These are phyloP conservation scores for Herpotrichia juniperi DNA, from an alignment of 2,329 filamentous ascomycete genomes.

Conservation along the genomic window DNA sequence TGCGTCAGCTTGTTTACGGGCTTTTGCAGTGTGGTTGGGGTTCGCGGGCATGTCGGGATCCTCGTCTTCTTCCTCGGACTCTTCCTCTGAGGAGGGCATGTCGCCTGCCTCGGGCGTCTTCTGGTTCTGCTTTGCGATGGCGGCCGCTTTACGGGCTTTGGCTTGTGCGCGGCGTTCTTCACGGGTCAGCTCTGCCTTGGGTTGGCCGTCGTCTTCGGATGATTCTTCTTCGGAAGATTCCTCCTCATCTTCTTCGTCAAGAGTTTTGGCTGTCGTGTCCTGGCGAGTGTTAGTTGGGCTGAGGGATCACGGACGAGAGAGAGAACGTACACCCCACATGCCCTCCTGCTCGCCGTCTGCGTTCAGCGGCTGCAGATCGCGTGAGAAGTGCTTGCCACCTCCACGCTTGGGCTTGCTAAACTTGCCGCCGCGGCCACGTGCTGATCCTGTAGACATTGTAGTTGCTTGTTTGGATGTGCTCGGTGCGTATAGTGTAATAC, in stretches of 20 bases:
- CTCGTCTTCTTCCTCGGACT: constrained; percentile 62
- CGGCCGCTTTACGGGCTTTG: constrained; percentile 90
- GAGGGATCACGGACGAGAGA: neutral
- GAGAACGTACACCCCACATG: constrained; percentile 76
- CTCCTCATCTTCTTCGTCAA: constrained; percentile 56
- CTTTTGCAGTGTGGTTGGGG: constrained; percentile 79
- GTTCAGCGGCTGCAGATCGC: constrained; percentile 85
- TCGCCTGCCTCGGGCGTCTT: constrained; percentile 81
- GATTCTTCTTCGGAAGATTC: constrained; percentile 56
- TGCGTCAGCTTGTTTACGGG: constrained; percentile 70
- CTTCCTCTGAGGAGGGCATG: constrained; percentile 74
- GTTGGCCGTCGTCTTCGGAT: constrained; percentile 48
- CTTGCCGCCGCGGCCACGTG: constrained; percentile 84
- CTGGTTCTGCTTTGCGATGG: constrained; percentile 76
- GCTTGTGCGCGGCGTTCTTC: constrained; percentile 87
- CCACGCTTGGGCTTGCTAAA: constrained; percentile 92
- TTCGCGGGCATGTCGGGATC: constrained; percentile 79
- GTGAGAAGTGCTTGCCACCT: constrained; percentile 96
- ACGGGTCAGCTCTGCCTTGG: constrained; percentile 69
- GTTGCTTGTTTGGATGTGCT: neutral
- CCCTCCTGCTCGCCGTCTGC: constrained; percentile 85
- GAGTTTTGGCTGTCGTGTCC: constrained; percentile 52
- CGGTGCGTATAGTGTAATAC: neutral
- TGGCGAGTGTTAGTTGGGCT: neutral
- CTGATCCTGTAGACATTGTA: constrained; percentile 56